Base-by-base conservation (phyloP, 2,329 filamentous ascomycete genomes). In the Colletotrichum sp. region DNA sequence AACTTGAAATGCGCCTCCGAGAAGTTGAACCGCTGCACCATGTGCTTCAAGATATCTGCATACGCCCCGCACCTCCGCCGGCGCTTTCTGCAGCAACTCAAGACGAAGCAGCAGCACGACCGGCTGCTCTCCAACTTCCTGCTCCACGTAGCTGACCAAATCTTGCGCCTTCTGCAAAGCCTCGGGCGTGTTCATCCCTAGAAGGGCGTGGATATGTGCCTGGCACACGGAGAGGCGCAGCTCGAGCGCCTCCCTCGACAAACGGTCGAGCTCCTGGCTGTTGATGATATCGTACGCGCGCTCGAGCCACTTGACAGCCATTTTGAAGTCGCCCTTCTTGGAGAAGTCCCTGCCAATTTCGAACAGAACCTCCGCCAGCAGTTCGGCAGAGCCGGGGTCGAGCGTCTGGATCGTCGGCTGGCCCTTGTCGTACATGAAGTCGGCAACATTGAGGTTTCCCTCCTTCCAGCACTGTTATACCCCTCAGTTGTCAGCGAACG, bases 231-330 rank as follows among this genome's bases (percentile, higher is more conserved):
- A 89, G 13, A 94, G 84, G 39, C 91, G 89, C 36, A 96, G 87
- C 70, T 96, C 92, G 28, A 90, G 83, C 2, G 90, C 90, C 77
- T 93, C 90, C 8, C 87, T 84, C 32, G 92, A 92, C 5, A 94
- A 83, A 22, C 85, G 83, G 27, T 92, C 90, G 0, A 91, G 79
- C 10, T 90, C 87, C 70, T 91, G 90, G 25, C 81, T 79, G 66
- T 89, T 88, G 30, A 96, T 86, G 32, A 92, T 80, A 13, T 91
- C 86, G 65, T 91, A 88, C 4, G 94, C 92, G 77, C 94, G 89
- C 71, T 93, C 89, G 1, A 98, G 85, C 97, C 96, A 98, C 79
- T 90, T 92, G 3, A 89, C 82, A 1, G 95, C 93, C 60, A 89
- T 81, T 2, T 84, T 79, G 77, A 88, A 88, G 67, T 94, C 88